Conservation (phyloP, 768 basidiomycete species). For the Termitomyces sp. region DNA sequence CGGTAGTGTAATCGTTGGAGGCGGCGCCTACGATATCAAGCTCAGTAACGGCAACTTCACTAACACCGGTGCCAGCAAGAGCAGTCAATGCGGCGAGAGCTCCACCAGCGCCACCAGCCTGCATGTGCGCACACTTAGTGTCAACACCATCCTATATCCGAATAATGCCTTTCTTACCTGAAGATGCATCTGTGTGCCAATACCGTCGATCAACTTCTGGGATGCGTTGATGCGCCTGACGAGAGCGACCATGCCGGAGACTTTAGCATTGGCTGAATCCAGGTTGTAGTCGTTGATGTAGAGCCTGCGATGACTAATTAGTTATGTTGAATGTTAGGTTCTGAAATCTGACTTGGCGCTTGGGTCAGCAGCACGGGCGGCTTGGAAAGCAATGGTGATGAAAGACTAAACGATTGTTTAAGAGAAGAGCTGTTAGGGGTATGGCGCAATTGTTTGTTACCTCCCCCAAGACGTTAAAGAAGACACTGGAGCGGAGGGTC, state of each 20-base stretch:
- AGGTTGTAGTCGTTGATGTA: constrained; percentile 46
- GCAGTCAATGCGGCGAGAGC: neutral
- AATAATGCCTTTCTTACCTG: constrained; percentile 10
- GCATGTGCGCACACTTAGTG: too few relatives aligned
- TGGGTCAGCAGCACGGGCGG: constrained; percentile 45
- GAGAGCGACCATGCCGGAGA: constrained; percentile 33
- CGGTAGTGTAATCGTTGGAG: constrained; percentile 15
- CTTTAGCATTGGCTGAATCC: constrained; percentile 47
- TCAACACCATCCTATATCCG: neutral
- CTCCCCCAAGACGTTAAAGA: constrained; percentile 46
- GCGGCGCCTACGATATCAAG: constrained; percentile 36
- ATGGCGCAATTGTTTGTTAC: constrained; percentile 10
- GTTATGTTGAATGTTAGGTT: neutral
- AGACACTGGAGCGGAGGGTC: constrained; percentile 40
- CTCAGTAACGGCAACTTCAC: constrained; percentile 48
- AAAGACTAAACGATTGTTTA: constrained; percentile 28
- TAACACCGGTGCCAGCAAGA: constrained; percentile 15
- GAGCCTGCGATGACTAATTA: constrained; percentile 15
- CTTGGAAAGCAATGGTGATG: constrained; percentile 48
- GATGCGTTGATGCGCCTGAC: constrained; percentile 34
- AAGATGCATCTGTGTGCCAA: constrained; percentile 50
- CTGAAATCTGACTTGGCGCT: constrained; percentile 34
- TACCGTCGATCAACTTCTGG: constrained; percentile 42
- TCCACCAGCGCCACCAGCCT: neutral
- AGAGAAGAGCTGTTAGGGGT: neutral